Percentiles rank a stretch among this genome's conserved stretches.
Conservation (phyloP, 2,329 filamentous ascomycete genomes). For the Hirsutella rhossiliensis region DNA sequence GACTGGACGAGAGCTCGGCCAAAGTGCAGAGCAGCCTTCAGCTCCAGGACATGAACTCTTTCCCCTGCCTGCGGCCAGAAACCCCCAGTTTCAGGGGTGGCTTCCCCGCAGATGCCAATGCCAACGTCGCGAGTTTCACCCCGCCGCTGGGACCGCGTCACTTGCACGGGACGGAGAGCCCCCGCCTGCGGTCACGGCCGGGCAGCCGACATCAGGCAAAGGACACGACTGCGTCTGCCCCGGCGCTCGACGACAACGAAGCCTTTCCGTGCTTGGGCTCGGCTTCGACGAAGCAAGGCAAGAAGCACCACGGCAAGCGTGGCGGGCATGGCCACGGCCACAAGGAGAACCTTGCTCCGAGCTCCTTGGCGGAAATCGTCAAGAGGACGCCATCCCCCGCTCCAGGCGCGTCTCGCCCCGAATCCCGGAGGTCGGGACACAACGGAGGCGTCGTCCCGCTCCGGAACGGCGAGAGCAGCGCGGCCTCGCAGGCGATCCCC, state of each 20-base stretch:
- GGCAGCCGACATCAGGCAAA: slow-evolving; percentile 60
- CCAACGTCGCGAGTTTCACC: slow-evolving; percentile 40
- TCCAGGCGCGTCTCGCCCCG: slow-evolving; percentile 46
- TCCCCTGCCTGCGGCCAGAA: slow-evolving; percentile 59
- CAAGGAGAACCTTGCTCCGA: slow-evolving; percentile 57
- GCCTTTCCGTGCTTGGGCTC: slow-evolving; percentile 86
- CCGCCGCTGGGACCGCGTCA: slow-evolving; percentile 61
- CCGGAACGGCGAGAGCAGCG: slow-evolving; percentile 63
- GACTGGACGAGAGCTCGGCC: slow-evolving; percentile 56
- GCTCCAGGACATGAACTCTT: slow-evolving; percentile 73
- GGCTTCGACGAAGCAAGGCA: slow-evolving; percentile 60
- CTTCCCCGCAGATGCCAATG: slow-evolving; percentile 39
- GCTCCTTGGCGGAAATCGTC: slow-evolving; percentile 83
- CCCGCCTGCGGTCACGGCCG: slow-evolving; percentile 68
- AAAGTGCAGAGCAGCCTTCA: slow-evolving; percentile 58
- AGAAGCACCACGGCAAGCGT: slow-evolving; percentile 89
- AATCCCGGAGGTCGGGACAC: slow-evolving; percentile 45
- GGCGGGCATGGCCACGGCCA: slow-evolving; percentile 64
- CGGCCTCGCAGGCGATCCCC: slow-evolving; percentile 71
- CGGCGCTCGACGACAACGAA: slow-evolving; percentile 84
- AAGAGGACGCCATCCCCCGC: slow-evolving; percentile 87
- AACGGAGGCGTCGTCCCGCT: slow-evolving; percentile 54
- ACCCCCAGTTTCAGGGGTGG: slow-evolving; percentile 46
- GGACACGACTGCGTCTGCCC: slow-evolving; percentile 53
- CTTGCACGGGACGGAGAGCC: slow-evolving; percentile 47